Conservation (phyloP, 345 rosid species). For the Mangifera indica region DNA sequence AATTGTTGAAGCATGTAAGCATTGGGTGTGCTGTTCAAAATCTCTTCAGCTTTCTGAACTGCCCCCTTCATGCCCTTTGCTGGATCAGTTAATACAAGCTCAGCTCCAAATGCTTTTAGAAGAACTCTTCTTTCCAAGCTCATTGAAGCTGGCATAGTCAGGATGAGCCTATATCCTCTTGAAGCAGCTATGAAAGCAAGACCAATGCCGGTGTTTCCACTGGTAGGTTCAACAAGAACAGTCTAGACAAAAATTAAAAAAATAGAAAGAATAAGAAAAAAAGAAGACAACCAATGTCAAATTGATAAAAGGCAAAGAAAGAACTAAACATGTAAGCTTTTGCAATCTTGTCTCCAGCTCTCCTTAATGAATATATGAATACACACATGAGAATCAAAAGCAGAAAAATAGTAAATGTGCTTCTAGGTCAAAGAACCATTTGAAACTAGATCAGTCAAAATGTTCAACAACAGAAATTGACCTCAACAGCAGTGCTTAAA, state of each 20-base stretch:
- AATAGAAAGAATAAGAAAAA: background rate
- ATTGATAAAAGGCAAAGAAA: constrained; percentile 7
- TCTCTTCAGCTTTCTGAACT: constrained; percentile 70
- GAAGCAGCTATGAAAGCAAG: constrained; percentile 80
- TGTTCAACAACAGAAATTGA: too few species aligned
- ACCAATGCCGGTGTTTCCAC: constrained; percentile 95
- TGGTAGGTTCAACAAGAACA: constrained; percentile 77
- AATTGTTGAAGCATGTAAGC: constrained; percentile 80
- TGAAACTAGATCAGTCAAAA: background rate
- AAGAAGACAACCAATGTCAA: background rate
- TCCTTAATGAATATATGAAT: background rate
- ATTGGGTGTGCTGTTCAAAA: constrained; percentile 53
- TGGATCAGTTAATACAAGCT: constrained; percentile 72
- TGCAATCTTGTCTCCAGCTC: background rate
- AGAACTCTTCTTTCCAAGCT: constrained; percentile 86
- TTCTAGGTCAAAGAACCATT: background rate
- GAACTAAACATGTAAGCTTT: background rate
- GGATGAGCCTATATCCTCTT: constrained; percentile 65
- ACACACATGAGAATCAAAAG: background rate
- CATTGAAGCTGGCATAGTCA: constrained; percentile 78
- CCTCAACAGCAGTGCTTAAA: too few species aligned
- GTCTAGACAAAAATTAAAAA: constrained; percentile 34
- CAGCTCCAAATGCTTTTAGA: constrained; percentile 84
- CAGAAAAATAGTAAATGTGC: background rate
- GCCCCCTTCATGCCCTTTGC: constrained; percentile 75